These are phyloP conservation scores for Aspergillus sp. DNA, from an alignment of 2,329 filamentous ascomycete species.

Conservation along the genomic window DNA sequence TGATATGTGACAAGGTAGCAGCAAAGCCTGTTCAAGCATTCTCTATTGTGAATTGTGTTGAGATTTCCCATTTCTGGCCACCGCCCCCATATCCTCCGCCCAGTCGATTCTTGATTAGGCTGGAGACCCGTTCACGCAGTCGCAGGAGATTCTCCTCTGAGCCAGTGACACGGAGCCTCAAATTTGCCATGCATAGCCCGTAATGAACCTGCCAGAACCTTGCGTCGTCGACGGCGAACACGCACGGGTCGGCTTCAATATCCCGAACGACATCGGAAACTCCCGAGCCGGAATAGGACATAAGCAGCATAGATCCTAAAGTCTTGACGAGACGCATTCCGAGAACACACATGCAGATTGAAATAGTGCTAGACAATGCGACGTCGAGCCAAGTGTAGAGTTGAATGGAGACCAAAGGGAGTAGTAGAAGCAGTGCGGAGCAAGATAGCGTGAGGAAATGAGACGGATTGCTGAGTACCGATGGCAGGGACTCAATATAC, in stretches of 20 bases:
- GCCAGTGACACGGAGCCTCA: constrained; percentile 73
- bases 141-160: constrained; percentile 71
- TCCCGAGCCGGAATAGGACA: constrained; percentile 70
- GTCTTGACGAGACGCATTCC: constrained; percentile 80
- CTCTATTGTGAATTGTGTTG: constrained; percentile 70
- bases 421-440: constrained; percentile 73
- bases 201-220: constrained; percentile 99
- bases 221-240: constrained; percentile 80
- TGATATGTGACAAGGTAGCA: background rate
- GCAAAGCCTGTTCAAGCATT: constrained; percentile 32
- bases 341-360: constrained; percentile 82
- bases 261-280: constrained; percentile 77
- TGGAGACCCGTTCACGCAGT: constrained; percentile 72
- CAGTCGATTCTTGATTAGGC: constrained; percentile 78
- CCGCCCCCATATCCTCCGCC: constrained; percentile 83
- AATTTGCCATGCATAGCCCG: constrained; percentile 90
- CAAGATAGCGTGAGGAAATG: constrained; percentile 92
- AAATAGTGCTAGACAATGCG: constrained; percentile 75
- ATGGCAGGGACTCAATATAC: constrained; percentile 77
- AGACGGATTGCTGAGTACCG: constrained; percentile 88
- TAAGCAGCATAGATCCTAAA: constrained; percentile 90
- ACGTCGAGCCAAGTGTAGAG: constrained; percentile 83
- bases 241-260: constrained; percentile 75
- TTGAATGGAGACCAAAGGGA: constrained; percentile 78
- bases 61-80: constrained; percentile 89